Evolutionary conservation across 2,329 filamentous ascomycete genomes (phyloP).

Genomic region (Paecilomyces dactylethromorphus): DNA sequence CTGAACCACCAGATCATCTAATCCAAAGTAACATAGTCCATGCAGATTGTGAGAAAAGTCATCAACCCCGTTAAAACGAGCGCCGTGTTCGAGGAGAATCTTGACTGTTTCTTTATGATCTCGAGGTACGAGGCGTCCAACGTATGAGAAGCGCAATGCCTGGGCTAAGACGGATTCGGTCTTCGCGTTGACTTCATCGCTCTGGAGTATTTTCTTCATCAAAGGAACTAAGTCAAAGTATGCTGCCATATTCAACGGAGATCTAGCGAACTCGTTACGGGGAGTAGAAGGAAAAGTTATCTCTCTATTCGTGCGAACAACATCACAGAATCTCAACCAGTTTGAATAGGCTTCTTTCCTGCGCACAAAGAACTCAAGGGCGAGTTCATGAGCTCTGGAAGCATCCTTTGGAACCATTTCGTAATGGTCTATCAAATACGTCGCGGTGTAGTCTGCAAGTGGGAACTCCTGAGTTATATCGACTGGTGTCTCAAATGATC

Average conservation of each 20-base stretch:
- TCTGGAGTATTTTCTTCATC: constrained; percentile 1
- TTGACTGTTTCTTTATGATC: background rate
- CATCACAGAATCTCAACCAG: constrained; percentile 1
- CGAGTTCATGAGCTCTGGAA: background rate
- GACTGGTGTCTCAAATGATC: background rate
- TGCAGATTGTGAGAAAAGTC: constrained; percentile 7
- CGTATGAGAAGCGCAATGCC: constrained; percentile 1
- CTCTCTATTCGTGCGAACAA: background rate
- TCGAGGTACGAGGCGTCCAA: background rate
- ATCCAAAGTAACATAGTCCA: constrained; percentile 9
- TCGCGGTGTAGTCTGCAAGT: constrained; percentile 1
- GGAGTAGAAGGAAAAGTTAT: background rate
- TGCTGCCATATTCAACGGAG: constrained; percentile 1
- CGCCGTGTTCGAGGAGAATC: constrained; percentile 2
- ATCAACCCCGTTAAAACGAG: constrained; percentile 1
- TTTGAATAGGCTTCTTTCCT: background rate
- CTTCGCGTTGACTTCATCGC: background rate
- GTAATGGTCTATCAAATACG: constrained; percentile 4
- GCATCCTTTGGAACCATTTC: constrained; percentile 1
- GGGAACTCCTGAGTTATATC: background rate
- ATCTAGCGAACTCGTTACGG: background rate
- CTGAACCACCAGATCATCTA: constrained; percentile 11
- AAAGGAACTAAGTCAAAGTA: background rate
- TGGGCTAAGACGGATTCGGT: background rate
- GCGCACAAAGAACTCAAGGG: constrained; percentile 2